Evolutionary conservation across 768 basidiomycete species (phyloP).

Genomic region (Hygrophoropsis aurantiaca): DNA sequence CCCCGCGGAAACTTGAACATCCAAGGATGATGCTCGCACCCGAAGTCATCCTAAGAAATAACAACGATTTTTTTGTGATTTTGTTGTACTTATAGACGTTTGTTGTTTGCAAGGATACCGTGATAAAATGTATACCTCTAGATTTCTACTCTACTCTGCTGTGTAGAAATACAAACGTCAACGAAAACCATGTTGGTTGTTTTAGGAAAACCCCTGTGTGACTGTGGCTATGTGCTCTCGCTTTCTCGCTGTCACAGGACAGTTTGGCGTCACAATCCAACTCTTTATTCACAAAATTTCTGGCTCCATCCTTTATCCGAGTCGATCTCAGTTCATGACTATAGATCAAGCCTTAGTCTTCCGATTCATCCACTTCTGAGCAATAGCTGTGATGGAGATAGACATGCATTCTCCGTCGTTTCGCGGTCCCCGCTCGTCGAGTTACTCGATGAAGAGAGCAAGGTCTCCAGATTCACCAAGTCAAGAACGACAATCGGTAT

Average conservation of each 20-base stretch:
- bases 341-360: no score
- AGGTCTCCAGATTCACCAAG: constrained; percentile 56
- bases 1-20: constrained; percentile 63
- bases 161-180: background rate
- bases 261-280: constrained; percentile 1
- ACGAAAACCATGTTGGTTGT: background rate
- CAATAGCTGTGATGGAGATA: constrained; percentile 47
- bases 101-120: background rate
- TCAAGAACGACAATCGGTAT: constrained; percentile 58
- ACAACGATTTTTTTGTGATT: background rate
- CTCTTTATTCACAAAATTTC: no score
- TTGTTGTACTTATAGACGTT: background rate
- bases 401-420: constrained; percentile 51
- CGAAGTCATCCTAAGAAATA: no score
- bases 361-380: no score
- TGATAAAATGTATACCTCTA: background rate
- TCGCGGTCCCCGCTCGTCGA: constrained; percentile 34
- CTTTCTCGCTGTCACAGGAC: background rate
- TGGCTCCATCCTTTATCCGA: no score
- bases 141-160: background rate
- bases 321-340: no score
- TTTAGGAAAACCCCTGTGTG: background rate
- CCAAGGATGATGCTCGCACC: constrained; percentile 44
- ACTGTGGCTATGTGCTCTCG: background rate
- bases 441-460: constrained; percentile 48